Conservation (phyloP, 2,329 filamentous ascomycete species). For the Hypoxylon sp. region DNA sequence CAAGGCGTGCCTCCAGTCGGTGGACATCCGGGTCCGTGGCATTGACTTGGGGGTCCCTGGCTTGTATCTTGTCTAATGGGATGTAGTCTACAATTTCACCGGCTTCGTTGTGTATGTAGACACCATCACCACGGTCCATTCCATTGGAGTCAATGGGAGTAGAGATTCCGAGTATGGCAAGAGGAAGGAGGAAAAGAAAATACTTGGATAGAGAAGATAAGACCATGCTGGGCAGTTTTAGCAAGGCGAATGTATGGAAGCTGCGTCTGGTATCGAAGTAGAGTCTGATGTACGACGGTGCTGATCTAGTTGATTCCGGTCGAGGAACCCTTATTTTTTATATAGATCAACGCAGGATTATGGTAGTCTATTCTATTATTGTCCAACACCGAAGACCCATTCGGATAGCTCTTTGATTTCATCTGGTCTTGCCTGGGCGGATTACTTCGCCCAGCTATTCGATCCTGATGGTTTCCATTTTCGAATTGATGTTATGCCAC, state of each 20-base stretch:
- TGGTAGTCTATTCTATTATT: not conserved
- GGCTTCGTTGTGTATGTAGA: constrained; percentile 9
- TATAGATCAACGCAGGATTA: not conserved
- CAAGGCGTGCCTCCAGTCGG: not conserved
- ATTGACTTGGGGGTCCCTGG: constrained; percentile 3
- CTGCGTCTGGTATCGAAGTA: constrained; percentile 1
- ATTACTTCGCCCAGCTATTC: not conserved
- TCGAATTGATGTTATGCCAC: not conserved
- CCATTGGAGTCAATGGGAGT: constrained; percentile 19
- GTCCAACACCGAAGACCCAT: not conserved
- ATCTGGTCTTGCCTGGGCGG: not conserved
- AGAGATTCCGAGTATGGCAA: constrained; percentile 9
- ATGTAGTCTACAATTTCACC: constrained; percentile 12
- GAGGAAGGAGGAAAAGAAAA: constrained; percentile 9
- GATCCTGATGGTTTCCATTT: not conserved
- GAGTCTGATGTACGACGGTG: constrained; percentile 2
- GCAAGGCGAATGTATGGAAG: not conserved
- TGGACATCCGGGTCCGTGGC: not conserved
- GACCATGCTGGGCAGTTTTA: constrained; percentile 11
- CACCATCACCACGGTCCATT: constrained; percentile 16
- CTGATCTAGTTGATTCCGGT: not conserved
- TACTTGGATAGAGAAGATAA: constrained; percentile 10
- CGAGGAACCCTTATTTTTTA: not conserved
- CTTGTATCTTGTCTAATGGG: not conserved
- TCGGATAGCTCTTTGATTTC: not conserved